These are phyloP conservation scores for Phaeophleospora eucalypticola DNA, from an alignment of 2,329 filamentous ascomycete species.

Conservation along the genomic window DNA sequence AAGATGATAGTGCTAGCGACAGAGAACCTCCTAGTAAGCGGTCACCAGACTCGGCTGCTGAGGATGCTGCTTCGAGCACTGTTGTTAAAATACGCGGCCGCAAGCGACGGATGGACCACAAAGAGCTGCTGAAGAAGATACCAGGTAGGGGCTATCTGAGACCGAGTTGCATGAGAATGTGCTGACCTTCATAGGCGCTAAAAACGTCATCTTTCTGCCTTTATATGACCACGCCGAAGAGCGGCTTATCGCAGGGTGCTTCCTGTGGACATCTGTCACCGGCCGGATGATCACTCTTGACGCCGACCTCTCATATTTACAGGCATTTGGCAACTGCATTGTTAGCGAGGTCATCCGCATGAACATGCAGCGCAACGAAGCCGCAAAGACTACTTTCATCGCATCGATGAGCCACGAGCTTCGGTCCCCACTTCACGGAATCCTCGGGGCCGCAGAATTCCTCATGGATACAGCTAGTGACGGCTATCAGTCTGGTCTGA, in stretches of 20 bases:
- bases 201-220: conserved; percentile 49
- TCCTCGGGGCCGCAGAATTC: conserved; percentile 48
- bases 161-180: not conserved
- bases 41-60: too few relatives aligned
- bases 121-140: conserved; percentile 37
- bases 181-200: conserved; percentile 24
- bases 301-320: conserved; percentile 40
- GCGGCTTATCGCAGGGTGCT: conserved; percentile 42
- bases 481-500: conserved; percentile 40
- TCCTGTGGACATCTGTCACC: conserved; percentile 44
- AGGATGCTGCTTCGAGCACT: not conserved
- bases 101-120: conserved; percentile 35
- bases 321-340: conserved; percentile 39
- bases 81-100: conserved; percentile 18
- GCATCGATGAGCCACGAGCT: conserved; percentile 52
- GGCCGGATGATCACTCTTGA: conserved; percentile 38
- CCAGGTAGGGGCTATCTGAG: conserved; percentile 28
- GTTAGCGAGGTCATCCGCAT: conserved; percentile 38
- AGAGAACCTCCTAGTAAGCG: conserved; percentile 3
- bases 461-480: conserved; percentile 44
- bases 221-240: conserved; percentile 47
- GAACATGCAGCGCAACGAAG: conserved; percentile 39
- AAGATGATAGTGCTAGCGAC: conserved; percentile 30
- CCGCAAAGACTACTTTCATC: conserved; percentile 51
- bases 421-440: conserved; percentile 46